Evolutionary conservation across 805 yeast species (phyloP).

Genomic region (Candida fluviatilis): DNA sequence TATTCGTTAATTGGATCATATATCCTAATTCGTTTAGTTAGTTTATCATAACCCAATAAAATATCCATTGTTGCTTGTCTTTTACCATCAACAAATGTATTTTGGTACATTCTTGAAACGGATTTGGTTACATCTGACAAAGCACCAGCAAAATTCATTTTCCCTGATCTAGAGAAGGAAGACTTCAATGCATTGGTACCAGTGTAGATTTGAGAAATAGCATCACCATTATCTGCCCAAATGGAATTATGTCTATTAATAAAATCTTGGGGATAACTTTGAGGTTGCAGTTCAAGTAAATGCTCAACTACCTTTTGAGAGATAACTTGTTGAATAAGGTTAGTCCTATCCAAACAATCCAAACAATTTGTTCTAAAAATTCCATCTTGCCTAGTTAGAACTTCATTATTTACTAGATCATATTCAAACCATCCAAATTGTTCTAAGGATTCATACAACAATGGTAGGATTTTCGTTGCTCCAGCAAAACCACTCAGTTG

Average conservation of each 20-base stretch:
- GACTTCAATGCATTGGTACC: slow-evolving; percentile 68
- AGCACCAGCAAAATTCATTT: slow-evolving; percentile 95
- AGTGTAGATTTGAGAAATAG: slow-evolving; percentile 58
- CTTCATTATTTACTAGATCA: slow-evolving; percentile 52
- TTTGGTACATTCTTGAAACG: slow-evolving; percentile 90
- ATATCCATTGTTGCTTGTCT: slow-evolving; percentile 89
- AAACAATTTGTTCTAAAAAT: slow-evolving; percentile 90
- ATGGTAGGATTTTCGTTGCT: slow-evolving; percentile 64
- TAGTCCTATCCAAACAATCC: slow-evolving; percentile 90
- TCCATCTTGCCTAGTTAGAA: slow-evolving; percentile 78
- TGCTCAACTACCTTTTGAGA: slow-evolving; percentile 65
- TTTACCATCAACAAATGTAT: slow-evolving; percentile 88
- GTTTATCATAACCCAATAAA: slow-evolving; percentile 68
- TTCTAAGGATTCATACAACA: slow-evolving; percentile 60
- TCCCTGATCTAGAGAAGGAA: slow-evolving; percentile 90
- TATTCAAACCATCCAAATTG: slow-evolving; percentile 81
- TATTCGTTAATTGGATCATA: slow-evolving; percentile 88
- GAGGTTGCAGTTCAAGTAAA: slow-evolving; percentile 12
- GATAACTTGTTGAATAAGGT: slow-evolving; percentile 79
- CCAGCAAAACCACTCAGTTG: slow-evolving; percentile 71
- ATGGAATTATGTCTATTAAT: slow-evolving; percentile 66
- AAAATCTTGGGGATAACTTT: slow-evolving; percentile 18
- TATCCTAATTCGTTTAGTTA: slow-evolving; percentile 65
- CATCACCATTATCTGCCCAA: slow-evolving; percentile 74
- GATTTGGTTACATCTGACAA: slow-evolving; percentile 96